Conservation (phyloP, 1,284 basidiomycete genomes). For the Takashimella koratensis region DNA sequence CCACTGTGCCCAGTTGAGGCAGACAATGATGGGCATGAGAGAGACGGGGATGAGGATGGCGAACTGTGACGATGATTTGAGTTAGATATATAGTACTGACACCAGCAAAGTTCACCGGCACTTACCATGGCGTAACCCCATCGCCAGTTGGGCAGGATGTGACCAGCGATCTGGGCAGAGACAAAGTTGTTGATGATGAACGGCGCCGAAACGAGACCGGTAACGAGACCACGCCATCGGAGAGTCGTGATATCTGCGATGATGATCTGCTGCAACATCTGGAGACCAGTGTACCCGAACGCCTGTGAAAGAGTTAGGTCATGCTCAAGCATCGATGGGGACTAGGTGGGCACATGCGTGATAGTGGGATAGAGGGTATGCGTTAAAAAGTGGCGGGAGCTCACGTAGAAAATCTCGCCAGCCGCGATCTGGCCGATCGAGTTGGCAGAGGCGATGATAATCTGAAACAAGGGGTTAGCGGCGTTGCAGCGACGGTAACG, state of each 20-base stretch:
- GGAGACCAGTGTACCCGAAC: conserved; percentile 57
- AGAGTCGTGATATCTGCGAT: conserved; percentile 76
- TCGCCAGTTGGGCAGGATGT: conserved; percentile 56
- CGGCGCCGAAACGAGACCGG: conserved; percentile 62
- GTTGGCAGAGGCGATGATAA: conserved; percentile 63
- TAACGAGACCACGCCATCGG: conserved; percentile 68
- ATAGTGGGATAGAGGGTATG: too few relatives aligned
- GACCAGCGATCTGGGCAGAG: conserved; percentile 63
- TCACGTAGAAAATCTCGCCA: conserved; percentile 54
- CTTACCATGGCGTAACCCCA: conserved; percentile 65
- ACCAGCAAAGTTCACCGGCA: neutral
- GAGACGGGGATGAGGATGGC: conserved; percentile 46
- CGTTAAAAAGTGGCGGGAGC: too few relatives aligned
- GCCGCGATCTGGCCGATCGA: conserved; percentile 55
- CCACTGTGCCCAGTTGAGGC: conserved; percentile 67
- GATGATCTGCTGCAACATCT: conserved; percentile 69
- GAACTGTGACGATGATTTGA: conserved; percentile 34
- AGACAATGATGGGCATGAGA: conserved; percentile 54
- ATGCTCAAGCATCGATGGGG: neutral
- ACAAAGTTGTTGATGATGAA: conserved; percentile 60
- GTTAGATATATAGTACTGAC: neutral
- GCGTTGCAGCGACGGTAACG: conserved; percentile 1
- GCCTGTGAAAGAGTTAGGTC: conserved; percentile 9
- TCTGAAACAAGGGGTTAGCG: conserved; percentile 51
- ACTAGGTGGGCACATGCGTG: too few relatives aligned